Percentiles rank a stretch among this genome's conserved stretches.
Evolutionary conservation across 129 eudicot species (phyloP).

Genomic region (Helianthus annuus): HanXRQr2.0-SUNRISE NC_035436.2:185568263-185568762

Average conservation of each 20-base stretch:
- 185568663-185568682: not conserved
- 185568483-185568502: not conserved
- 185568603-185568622: too few species aligned
- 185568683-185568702: not conserved
- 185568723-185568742: too few species aligned
- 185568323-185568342: conserved; percentile 19
- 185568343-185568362: not conserved
- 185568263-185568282: not conserved
- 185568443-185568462: not conserved
- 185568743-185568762: too few species aligned
- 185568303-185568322: conserved; percentile 21
- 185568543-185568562: not conserved
- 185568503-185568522: conserved; percentile 6
- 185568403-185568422: not conserved
- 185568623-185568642: not conserved
- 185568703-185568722: too few species aligned
- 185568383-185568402: not conserved
- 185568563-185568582: not conserved
- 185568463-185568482: conserved; percentile 10
- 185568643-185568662: not conserved
- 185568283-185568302: conserved; percentile 6
- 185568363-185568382: not conserved
- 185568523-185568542: not conserved
- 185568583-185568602: not conserved
- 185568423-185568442: not conserved